These are phyloP conservation scores for Tripterygium wilfordii DNA, from an alignment of 177 flowering plant species.

Conservation along the genomic window DNA sequence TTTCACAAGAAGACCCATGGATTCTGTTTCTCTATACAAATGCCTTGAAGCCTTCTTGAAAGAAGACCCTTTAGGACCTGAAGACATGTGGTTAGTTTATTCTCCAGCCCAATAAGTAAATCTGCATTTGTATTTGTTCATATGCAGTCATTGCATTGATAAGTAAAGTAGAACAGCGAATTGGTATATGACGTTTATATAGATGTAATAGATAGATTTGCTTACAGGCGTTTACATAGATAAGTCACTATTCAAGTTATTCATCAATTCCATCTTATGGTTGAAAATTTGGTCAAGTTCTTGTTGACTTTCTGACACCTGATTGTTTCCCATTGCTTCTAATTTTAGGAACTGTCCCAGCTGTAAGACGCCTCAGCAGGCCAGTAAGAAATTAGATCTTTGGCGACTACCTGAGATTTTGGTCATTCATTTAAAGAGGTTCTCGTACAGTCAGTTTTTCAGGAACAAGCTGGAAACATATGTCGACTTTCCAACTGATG, in stretches of 20 bases:
- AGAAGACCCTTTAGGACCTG: conserved; percentile 33
- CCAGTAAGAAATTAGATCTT: conserved; percentile 47
- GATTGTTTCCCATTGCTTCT: not conserved
- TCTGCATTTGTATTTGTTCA: not conserved
- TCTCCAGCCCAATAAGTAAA: too few species aligned
- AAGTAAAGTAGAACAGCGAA: too few species aligned
- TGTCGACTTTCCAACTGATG: conserved; percentile 45
- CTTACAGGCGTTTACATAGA: too few species aligned
- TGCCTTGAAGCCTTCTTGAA: conserved; percentile 29
- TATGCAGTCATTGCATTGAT: too few species aligned
- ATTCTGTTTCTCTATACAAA: conserved; percentile 25
- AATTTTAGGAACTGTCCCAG: conserved; percentile 41
- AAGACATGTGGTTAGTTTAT: conserved; percentile 30
- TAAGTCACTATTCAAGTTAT: too few species aligned
- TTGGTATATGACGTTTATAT: too few species aligned
- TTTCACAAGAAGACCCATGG: conserved; percentile 19
- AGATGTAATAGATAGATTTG: too few species aligned
- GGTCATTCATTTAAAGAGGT: conserved; percentile 48
- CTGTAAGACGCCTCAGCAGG: conserved; percentile 45
- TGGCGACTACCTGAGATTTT: conserved; percentile 53
- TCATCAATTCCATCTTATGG: too few species aligned
- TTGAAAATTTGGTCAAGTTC: too few species aligned
- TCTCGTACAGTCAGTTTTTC: conserved; percentile 30
- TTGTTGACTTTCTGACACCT: not conserved
- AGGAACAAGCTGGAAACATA: conserved; percentile 48